These are phyloP conservation scores for Haberlea rhodopensis DNA, from an alignment of 257 asterid genomes.

Conservation along the genomic window DNA sequence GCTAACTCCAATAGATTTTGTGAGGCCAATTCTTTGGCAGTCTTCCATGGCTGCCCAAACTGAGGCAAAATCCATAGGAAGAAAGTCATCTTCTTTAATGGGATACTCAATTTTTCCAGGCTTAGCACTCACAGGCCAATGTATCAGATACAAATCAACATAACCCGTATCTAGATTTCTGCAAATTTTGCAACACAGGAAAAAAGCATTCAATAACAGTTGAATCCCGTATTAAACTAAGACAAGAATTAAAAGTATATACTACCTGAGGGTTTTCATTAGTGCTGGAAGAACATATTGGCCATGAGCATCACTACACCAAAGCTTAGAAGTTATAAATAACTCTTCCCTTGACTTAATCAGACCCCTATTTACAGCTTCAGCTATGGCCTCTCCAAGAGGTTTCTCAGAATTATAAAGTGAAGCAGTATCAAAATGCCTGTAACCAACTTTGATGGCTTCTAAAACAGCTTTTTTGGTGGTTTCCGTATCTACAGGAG, in stretches of 20 bases:
- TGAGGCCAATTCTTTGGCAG: slow-evolving; percentile 36
- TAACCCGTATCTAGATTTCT: slow-evolving; percentile 36
- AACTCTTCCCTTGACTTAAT: slow-evolving; percentile 45
- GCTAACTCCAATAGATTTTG: slow-evolving; percentile 44
- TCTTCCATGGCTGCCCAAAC: slow-evolving; percentile 52
- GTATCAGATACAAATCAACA: slow-evolving; percentile 45
- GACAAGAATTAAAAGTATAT: not conserved
- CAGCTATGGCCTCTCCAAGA: slow-evolving; percentile 52
- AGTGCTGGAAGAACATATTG: slow-evolving; percentile 48
- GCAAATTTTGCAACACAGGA: not conserved
- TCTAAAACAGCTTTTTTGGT: slow-evolving; percentile 40
- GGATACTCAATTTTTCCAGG: slow-evolving; percentile 36
- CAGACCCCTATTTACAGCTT: slow-evolving; percentile 43
- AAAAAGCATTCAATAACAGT: not conserved
- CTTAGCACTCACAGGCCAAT: slow-evolving; percentile 45
- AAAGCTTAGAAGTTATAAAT: slow-evolving; percentile 57
- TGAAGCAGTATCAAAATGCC: slow-evolving; percentile 72
- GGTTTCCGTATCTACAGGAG: slow-evolving; percentile 44
- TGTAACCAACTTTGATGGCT: slow-evolving; percentile 56
- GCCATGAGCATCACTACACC: slow-evolving; percentile 65
- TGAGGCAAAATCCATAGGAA: slow-evolving; percentile 28
- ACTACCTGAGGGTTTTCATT: slow-evolving; percentile 32
- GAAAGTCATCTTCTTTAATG: slow-evolving; percentile 34
- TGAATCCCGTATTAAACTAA: not conserved
- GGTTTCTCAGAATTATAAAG: slow-evolving; percentile 47